Percentiles rank a stretch among this genome's conserved stretches.
These are phyloP conservation scores for Asterochloris sp. DNA, from an alignment of 139 green algal species.

Conservation along the genomic window DNA sequence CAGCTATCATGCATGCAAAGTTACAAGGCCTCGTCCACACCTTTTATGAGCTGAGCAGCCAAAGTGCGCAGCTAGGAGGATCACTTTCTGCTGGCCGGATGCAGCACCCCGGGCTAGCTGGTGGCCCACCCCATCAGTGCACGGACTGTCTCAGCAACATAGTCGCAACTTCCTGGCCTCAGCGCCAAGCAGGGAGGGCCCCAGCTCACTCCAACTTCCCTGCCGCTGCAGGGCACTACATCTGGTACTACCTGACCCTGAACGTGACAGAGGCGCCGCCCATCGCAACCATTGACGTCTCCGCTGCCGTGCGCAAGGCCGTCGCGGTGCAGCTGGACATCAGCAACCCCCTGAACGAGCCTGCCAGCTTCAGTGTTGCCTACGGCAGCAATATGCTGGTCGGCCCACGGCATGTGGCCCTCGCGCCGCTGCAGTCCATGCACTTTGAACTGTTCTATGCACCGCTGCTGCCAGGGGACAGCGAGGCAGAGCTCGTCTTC, in stretches of 20 bases:
- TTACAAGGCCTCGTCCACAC: no score
- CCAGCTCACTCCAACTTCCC: neutral
- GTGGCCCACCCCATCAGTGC: no score
- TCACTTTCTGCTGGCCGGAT: no score
- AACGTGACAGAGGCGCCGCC: conserved; percentile 46
- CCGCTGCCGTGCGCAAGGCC: conserved; percentile 39
- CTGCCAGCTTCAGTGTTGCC: conserved; percentile 35
- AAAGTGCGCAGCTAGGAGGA: no score
- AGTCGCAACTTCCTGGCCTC: neutral
- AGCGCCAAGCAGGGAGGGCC: no score
- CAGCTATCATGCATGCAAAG: no score
- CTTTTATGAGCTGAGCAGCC: no score
- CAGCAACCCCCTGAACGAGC: conserved; percentile 43
- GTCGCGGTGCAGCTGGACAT: conserved; percentile 38
- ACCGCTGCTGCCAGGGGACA: conserved; percentile 39
- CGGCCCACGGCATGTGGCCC: conserved; percentile 26
- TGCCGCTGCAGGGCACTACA: conserved; percentile 50
- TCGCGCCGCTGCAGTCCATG: conserved; percentile 19
- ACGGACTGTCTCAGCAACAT: no score
- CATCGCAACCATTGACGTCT: conserved; percentile 47
- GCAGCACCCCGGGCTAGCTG: no score
- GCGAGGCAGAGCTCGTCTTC: conserved; percentile 40
- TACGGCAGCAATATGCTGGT: conserved; percentile 42
- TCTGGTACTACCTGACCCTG: conserved; percentile 67
- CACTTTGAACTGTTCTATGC: conserved; percentile 57